Conservation (phyloP, 352 stramenopile genomes). For the Globisporangium paroecandrum region DNA sequence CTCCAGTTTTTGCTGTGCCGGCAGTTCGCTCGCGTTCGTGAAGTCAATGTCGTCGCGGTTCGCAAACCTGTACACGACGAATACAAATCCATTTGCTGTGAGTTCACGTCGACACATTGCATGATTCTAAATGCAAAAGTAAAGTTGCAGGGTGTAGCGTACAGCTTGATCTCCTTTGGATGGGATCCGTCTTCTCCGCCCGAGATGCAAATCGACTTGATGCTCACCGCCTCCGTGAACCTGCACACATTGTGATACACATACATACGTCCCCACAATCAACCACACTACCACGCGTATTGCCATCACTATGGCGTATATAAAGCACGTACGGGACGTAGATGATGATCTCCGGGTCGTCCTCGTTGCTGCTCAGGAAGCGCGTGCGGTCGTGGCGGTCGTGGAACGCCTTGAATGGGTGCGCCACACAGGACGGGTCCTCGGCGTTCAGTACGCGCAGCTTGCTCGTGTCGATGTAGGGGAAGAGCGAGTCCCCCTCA, state of each 20-base stretch:
- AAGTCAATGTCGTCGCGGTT: slow-evolving; percentile 88
- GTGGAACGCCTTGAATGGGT: slow-evolving; percentile 84
- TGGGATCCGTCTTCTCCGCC: slow-evolving; percentile 72
- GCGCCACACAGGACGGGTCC: slow-evolving; percentile 47
- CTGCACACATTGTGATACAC: slow-evolving; percentile 16
- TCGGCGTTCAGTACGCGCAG: slow-evolving; percentile 74
- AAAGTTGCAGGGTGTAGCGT: slow-evolving; percentile 4
- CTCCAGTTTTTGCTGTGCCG: slow-evolving; percentile 69
- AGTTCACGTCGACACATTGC: neutral
- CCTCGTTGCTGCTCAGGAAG: slow-evolving; percentile 73
- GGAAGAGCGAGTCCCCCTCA: slow-evolving; percentile 76
- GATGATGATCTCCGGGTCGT: slow-evolving; percentile 82
- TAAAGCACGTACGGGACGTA: slow-evolving; percentile 52
- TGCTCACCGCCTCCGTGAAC: slow-evolving; percentile 85
- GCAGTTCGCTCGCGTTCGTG: slow-evolving; percentile 72
- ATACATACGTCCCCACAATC: neutral
- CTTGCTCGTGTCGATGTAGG: slow-evolving; percentile 86
- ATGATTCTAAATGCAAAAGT: neutral
- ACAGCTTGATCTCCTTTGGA: slow-evolving; percentile 83
- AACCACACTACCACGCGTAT: neutral
- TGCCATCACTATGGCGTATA: neutral
- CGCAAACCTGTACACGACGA: slow-evolving; percentile 38
- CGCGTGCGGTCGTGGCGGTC: slow-evolving; percentile 62
- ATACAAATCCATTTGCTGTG: slow-evolving; percentile 3
- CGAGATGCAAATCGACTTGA: slow-evolving; percentile 87